A percentile compares a stretch with the other conserved stretches of the same genome.
phyloP scores from a whole-genome alignment of 306 rosid genomes.

The Astragalus glycyphyllos region DNA sequence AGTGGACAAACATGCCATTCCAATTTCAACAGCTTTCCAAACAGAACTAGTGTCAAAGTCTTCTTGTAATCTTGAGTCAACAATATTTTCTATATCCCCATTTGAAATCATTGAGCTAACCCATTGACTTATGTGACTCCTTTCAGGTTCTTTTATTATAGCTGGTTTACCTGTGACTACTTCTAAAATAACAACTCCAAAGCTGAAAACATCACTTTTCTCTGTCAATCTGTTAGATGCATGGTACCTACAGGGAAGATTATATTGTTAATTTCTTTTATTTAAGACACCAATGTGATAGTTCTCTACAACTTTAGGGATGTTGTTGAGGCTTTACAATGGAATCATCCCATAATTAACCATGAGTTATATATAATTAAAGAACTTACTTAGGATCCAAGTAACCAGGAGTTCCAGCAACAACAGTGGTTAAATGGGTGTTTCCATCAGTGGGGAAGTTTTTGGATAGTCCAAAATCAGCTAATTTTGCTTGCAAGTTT shows the following conservation, averaged over 20 bases:
- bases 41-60: slow-evolving; percentile 42
- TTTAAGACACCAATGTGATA: not conserved
- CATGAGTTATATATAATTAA: not conserved
- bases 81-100: slow-evolving; percentile 49
- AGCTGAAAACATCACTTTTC: no score
- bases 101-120: slow-evolving; percentile 44
- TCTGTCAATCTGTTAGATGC: slow-evolving; percentile 50
- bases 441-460: slow-evolving; percentile 38
- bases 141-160: slow-evolving; percentile 31
- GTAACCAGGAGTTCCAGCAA: slow-evolving; percentile 59
- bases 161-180: slow-evolving; percentile 53
- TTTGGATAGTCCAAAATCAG: slow-evolving; percentile 61
- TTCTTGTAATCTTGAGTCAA: slow-evolving; percentile 51
- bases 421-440: slow-evolving; percentile 42
- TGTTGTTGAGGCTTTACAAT: no score
- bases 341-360: not conserved
- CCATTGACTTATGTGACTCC: slow-evolving; percentile 51
- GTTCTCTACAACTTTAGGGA: no score
- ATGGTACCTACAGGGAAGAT: slow-evolving; percentile 44
- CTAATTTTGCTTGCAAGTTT: slow-evolving; percentile 52
- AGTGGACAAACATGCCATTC: slow-evolving; percentile 52
- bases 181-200: slow-evolving; percentile 56
- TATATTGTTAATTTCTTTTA: not conserved
- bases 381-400: slow-evolving; percentile 55
- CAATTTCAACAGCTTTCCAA: slow-evolving; percentile 58